phyloP scores from a whole-genome alignment of 2,329 filamentous ascomycete genomes.

The Scolecobasidium constrictum region DNA sequence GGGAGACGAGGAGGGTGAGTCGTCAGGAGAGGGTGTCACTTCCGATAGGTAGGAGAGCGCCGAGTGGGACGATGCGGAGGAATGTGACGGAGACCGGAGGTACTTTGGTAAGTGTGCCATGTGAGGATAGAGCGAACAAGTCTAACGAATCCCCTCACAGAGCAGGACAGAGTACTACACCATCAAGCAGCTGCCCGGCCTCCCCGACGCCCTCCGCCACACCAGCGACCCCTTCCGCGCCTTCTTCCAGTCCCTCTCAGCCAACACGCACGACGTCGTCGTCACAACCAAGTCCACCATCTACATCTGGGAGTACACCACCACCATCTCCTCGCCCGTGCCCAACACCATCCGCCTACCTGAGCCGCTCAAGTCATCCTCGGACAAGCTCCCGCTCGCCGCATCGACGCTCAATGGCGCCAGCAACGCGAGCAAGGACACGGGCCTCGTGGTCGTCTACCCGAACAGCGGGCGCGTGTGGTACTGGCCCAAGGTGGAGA shows the following conservation, averaged over 20 bases:
- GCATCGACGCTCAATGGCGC: conserved; percentile 71
- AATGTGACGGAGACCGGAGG: conserved; percentile 57
- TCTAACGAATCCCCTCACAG: conserved; percentile 31
- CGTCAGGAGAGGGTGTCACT: too few species aligned
- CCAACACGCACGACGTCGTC: conserved; percentile 60
- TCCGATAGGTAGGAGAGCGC: too few species aligned
- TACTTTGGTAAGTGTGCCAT: conserved; percentile 44
- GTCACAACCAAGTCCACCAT: conserved; percentile 72
- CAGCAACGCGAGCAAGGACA: conserved; percentile 47
- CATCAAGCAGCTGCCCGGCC: conserved; percentile 71
- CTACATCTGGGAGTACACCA: conserved; percentile 80
- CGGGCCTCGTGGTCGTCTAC: conserved; percentile 78
- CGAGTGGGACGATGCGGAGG: too few species aligned
- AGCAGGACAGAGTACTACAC: conserved; percentile 77
- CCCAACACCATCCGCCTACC: conserved; percentile 74
- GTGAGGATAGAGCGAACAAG: conserved; percentile 7
- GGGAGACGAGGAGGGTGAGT: conserved; percentile 31
- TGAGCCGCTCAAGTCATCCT: conserved; percentile 53
- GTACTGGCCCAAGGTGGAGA: conserved; percentile 93
- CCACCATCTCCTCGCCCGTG: conserved; percentile 53
- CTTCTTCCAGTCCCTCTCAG: conserved; percentile 32
- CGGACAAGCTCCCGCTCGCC: conserved; percentile 69
- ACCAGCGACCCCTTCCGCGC: conserved; percentile 32
- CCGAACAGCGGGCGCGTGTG: conserved; percentile 74
- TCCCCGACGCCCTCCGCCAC: conserved; percentile 65